phyloP scores from a whole-genome alignment of 345 rosid genomes.

The Eucalyptus erythrocorys region DNA sequence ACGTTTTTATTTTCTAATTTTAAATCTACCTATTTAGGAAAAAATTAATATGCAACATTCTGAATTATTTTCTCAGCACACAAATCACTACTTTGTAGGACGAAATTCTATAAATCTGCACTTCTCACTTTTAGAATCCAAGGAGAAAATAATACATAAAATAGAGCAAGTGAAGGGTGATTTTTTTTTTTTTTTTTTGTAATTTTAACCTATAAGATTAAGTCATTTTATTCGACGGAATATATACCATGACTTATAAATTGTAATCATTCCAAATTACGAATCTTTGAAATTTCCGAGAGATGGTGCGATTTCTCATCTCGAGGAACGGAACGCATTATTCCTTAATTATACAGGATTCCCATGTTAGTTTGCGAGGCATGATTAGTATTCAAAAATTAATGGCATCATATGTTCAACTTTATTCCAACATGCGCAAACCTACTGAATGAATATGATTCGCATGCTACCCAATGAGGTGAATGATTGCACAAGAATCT shows the following conservation, averaged over 20 bases:
- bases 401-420: background rate
- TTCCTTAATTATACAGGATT: background rate
- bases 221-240: background rate
- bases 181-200: too few species aligned
- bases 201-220: background rate
- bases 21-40: too few species aligned
- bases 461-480: background rate
- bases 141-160: background rate
- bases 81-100: background rate
- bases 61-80: background rate
- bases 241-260: background rate
- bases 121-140: background rate
- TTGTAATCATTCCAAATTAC: background rate
- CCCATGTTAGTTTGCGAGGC: background rate
- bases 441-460: background rate
- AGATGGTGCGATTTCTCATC: background rate
- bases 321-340: background rate
- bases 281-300: background rate
- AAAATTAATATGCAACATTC: background rate
- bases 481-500: background rate
- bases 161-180: background rate
- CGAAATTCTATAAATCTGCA: background rate
- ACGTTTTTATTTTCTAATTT: background rate
- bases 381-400: background rate
- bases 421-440: background rate